Evolutionary conservation across 768 basidiomycete genomes (phyloP), one percentile per base, ranked within the genome.

Genomic region (Gymnopilus junonius): DNA sequence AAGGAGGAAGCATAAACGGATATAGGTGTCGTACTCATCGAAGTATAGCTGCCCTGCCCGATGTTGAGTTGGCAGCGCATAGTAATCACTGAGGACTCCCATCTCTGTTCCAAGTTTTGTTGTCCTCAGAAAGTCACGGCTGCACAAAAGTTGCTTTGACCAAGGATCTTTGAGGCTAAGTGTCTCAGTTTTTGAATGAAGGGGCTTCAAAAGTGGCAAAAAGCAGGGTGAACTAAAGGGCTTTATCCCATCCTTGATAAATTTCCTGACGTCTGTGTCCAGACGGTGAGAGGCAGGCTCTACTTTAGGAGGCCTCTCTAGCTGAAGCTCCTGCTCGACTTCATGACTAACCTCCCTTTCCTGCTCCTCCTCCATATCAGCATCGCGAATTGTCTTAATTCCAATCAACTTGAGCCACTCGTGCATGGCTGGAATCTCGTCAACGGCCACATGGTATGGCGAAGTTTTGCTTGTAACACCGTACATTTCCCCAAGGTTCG

Each of bases 341-440:
- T 85, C 80, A 23, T 78, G 79, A 8, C 67, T 63, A 7, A 85
- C 70, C 60, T 85, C 83, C 25, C 83, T 70, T 58, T 85, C 85
- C 61, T 85, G 84, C 61, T 85, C 84, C 65, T 85, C 82, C 25
- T 78, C 79, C 68, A 81, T 66, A 20, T 58, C 65, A 20, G 35
- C 62, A 21, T 69, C 62, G 15, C 45, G 43, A 7, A 77, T 39
- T 1, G 64, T 46, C 12, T 50, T 50, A 8, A 76, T 25, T 0
- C 79, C 79, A 12, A 82, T 70, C 12, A 59, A 8, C 50, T 45
- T 1, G 27, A 68, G 67, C 3, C 67, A 73, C n/a, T 75, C 60
- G 1, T 51, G 64, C 32, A 82, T 67, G 7, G 60, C 40, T 12
- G 67, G 51, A 17, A 68, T 61, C 4, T 68, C 31, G 20, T 40